A percentile compares a stretch with the other conserved stretches of the same genome.
Conservation (phyloP, 495 filamentous ascomycete genomes). For the Aspergillus panamensis region DNA sequence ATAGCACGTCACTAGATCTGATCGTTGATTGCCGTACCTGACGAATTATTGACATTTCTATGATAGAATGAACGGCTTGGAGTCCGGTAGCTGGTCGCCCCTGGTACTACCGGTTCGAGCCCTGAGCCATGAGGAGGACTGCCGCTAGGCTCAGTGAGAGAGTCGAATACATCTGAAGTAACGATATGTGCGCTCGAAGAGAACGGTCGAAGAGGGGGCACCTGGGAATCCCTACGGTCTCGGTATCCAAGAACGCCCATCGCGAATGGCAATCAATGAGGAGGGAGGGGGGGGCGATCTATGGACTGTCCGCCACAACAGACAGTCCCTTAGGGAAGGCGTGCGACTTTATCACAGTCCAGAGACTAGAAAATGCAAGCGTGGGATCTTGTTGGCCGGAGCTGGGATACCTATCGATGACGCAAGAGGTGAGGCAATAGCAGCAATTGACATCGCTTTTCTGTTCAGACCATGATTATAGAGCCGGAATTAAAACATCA, state of each 20-base stretch:
- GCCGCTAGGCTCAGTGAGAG: constrained; percentile 33
- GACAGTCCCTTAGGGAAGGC: background rate
- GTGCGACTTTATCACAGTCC: background rate
- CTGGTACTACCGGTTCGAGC: constrained; percentile 37
- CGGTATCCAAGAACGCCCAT: constrained; percentile 41
- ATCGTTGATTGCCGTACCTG: constrained; percentile 47
- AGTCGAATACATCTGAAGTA: constrained; percentile 23
- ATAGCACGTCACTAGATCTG: background rate
- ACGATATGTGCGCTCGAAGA: constrained; percentile 21
- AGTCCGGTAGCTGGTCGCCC: constrained; percentile 53
- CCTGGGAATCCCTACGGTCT: constrained; percentile 35
- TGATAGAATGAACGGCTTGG: constrained; percentile 78
- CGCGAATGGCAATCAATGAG: constrained; percentile 2
- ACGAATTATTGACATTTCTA: constrained; percentile 60
- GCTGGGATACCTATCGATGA: constrained; percentile 19
- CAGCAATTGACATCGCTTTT: constrained; percentile 17
- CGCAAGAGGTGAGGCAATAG: constrained; percentile 19
- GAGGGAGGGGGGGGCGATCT: background rate
- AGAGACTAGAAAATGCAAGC: constrained; percentile 3
- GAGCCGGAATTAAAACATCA: background rate
- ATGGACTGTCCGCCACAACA: constrained; percentile 1
- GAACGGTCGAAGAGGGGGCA: constrained; percentile 25
- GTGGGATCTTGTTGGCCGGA: background rate
- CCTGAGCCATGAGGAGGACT: constrained; percentile 32
- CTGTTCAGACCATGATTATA: constrained; percentile 1